Percentiles rank a stretch among this genome's conserved stretches.
These are phyloP conservation scores for Mortierella sp. DNA, from an alignment of 371 early-diverging fungal species.

Conservation along the genomic window DNA sequence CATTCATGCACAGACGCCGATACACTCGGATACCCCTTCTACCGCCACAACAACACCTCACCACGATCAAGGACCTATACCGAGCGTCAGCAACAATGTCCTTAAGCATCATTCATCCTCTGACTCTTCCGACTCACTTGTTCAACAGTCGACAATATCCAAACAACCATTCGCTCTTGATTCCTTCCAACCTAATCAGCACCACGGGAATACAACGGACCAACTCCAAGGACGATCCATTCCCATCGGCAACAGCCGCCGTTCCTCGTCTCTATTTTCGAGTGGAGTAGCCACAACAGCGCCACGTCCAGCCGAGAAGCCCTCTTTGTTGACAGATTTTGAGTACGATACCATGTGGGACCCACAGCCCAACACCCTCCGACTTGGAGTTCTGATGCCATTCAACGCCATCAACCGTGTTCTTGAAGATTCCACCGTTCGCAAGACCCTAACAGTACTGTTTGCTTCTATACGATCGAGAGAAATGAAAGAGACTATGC, in stretches of 20 bases:
- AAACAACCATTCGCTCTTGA: neutral
- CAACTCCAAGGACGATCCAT: neutral
- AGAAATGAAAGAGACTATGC: neutral
- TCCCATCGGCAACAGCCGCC: neutral
- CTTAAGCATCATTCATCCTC: neutral
- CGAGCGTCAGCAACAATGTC: neutral
- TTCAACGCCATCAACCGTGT: neutral
- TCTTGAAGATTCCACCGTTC: neutral
- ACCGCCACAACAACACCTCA: neutral
- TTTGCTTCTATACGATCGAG: neutral
- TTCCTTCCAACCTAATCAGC: neutral
- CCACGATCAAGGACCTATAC: neutral
- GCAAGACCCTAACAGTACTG: constrained; percentile 25
- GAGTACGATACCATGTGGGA: constrained; percentile 33
- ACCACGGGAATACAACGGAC: neutral
- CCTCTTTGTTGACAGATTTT: constrained; percentile 26
- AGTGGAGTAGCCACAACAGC: neutral
- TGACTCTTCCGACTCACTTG: neutral
- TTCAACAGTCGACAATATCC: neutral
- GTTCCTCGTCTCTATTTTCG: neutral
- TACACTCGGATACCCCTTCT: neutral
- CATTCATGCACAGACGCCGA: neutral
- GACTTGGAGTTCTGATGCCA: constrained; percentile 33
- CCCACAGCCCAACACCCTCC: constrained; percentile 17
- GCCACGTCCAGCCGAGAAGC: constrained; percentile 16